phyloP scores from a whole-genome alignment of 2,329 filamentous ascomycete species.

The Xylariaceae sp. region DNA sequence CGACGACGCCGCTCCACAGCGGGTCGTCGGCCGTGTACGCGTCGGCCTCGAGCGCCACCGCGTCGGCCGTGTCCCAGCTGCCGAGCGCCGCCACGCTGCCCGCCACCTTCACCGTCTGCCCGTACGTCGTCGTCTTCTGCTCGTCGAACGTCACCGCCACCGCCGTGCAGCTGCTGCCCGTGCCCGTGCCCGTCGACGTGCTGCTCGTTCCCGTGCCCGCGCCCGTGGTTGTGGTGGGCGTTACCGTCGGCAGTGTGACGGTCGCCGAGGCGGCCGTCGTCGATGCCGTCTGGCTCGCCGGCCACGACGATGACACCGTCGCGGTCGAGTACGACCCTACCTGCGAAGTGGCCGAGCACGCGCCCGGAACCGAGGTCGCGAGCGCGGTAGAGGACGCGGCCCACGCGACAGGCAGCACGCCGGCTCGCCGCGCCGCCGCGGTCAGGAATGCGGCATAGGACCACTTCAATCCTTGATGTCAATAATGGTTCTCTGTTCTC shows the following conservation, averaged over 20 bases:
- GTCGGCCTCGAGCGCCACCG: constrained; percentile 48
- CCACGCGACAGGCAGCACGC: constrained; percentile 51
- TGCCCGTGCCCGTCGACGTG: constrained; percentile 9
- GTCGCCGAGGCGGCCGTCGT: constrained; percentile 17
- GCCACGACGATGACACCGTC: constrained; percentile 41
- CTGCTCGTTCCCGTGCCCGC: constrained; percentile 16
- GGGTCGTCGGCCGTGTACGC: constrained; percentile 52
- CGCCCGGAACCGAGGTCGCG: constrained; percentile 40
- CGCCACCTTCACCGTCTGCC: constrained; percentile 58
- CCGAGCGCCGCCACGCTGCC: constrained; percentile 55
- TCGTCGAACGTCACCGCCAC: constrained; percentile 58
- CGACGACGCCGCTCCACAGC: constrained; percentile 52
- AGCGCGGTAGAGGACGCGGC: constrained; percentile 28
- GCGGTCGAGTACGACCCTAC: constrained; percentile 44
- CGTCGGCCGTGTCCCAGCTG: constrained; percentile 49
- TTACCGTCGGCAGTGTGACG: constrained; percentile 16
- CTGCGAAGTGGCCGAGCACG: constrained; percentile 40
- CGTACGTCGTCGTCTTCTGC: constrained; percentile 47
- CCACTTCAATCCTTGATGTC: too few species aligned
- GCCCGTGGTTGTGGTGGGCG: constrained; percentile 20
- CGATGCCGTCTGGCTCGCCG: constrained; percentile 38
- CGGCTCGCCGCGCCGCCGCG: constrained; percentile 48
- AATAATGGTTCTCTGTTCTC: too few species aligned
- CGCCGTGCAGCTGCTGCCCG: constrained; percentile 30
- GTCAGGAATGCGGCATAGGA: constrained; percentile 49